phyloP scores from a whole-genome alignment of 2,329 filamentous ascomycete species.

The Pseudogymnoascus sp. region DNA sequence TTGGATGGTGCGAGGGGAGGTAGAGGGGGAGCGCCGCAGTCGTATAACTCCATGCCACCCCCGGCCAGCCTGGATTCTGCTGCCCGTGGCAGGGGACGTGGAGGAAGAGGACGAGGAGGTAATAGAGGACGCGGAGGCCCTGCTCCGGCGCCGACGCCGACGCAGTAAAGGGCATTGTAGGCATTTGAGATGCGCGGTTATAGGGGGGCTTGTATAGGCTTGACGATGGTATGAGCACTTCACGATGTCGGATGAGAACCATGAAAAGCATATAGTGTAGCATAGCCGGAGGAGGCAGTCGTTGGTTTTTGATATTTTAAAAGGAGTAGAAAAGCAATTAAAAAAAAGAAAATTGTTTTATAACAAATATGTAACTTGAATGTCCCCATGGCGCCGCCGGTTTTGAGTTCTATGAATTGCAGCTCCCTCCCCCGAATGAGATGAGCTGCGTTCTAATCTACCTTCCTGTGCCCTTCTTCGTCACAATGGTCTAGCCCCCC shows the following conservation, averaged over 20 bases:
- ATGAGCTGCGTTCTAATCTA: not conserved
- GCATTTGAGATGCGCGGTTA: not conserved
- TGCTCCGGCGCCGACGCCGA: conserved; percentile 12
- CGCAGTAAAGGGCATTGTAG: not conserved
- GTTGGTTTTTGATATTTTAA: not conserved
- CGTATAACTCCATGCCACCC: conserved; percentile 52
- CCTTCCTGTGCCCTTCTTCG: not conserved
- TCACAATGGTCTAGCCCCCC: not conserved
- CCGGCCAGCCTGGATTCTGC: conserved; percentile 46
- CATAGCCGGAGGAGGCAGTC: not conserved
- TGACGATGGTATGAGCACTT: conserved; percentile 6
- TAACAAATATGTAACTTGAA: not conserved
- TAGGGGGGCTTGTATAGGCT: not conserved
- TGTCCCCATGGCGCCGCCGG: not conserved
- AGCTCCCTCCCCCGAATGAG: not conserved
- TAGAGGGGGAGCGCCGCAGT: conserved; percentile 18
- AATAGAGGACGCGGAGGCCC: conserved; percentile 17
- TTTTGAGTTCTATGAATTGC: not conserved
- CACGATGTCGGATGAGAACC: not conserved
- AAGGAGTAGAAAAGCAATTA: not conserved
- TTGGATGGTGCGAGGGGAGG: not conserved
- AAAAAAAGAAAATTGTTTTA: conserved; percentile 4
- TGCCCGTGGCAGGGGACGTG: conserved; percentile 29
- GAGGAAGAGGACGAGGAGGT: conserved; percentile 17
- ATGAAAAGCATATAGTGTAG: conserved; percentile 4